Evolutionary conservation across 768 basidiomycete species (phyloP).

Genomic region (Tricholoma sp.): DNA sequence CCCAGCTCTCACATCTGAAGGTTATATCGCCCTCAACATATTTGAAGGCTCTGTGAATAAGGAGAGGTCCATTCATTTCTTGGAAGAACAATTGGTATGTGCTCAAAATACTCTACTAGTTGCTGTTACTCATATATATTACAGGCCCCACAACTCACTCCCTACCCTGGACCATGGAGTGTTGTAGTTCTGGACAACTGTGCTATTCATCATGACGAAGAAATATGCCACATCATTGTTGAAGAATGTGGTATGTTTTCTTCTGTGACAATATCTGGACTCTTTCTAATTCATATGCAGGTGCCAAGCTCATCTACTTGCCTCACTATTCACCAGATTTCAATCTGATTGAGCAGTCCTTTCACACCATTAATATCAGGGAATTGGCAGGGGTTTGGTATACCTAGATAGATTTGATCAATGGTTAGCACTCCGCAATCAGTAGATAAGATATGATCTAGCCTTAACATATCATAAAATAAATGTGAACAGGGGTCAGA

Average conservation of each 20-base stretch:
- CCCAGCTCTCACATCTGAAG: not conserved
- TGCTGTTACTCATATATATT: too few species aligned
- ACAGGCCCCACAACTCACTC: not conserved
- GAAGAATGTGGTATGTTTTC: not conserved
- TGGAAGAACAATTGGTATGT: not conserved
- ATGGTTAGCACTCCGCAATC: too few species aligned
- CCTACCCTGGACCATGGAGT: not conserved
- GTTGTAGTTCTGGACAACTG: not conserved
- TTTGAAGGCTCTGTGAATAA: slow-evolving; percentile 6
- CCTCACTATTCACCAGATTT: not conserved
- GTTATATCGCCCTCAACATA: slow-evolving; percentile 3
- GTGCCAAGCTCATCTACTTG: not conserved
- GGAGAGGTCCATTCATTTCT: not conserved
- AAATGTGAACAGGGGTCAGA: too few species aligned
- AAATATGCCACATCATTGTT: not conserved
- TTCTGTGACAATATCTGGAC: not conserved
- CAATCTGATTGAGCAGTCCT: not conserved
- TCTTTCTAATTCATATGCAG: not conserved
- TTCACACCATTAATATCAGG: not conserved
- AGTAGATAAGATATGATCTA: too few species aligned
- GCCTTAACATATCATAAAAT: too few species aligned
- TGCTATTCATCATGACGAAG: not conserved
- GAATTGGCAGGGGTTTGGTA: too few species aligned
- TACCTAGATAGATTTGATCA: too few species aligned
- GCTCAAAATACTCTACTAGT: too few species aligned